These are phyloP conservation scores for Kodamaea derodonti DNA, from an alignment of 1,139 yeast genomes.

Conservation along the genomic window DNA sequence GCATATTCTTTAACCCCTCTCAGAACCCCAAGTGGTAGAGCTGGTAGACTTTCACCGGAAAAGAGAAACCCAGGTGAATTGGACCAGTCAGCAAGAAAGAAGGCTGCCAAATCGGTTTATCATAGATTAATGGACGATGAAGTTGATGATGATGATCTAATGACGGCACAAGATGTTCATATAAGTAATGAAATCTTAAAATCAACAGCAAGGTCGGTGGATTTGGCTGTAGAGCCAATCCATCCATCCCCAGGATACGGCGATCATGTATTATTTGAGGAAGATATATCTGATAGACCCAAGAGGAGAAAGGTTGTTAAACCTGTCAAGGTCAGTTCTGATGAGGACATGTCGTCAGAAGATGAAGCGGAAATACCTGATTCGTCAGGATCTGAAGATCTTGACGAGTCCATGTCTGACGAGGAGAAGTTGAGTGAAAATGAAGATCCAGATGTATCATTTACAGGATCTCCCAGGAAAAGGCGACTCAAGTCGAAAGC, in stretches of 20 bases:
- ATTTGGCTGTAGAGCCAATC: no score
- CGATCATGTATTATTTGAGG: slow-evolving; percentile 31
- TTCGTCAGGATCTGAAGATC: slow-evolving; percentile 4
- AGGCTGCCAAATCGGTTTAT: slow-evolving; percentile 36
- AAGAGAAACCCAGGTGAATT: slow-evolving; percentile 38
- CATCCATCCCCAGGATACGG: slow-evolving; percentile 18
- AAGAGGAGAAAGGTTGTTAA: slow-evolving; percentile 2
- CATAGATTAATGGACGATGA: slow-evolving; percentile 34
- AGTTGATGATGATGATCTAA: slow-evolving; percentile 22
- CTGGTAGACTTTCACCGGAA: slow-evolving; percentile 44
- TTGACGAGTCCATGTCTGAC: neutral
- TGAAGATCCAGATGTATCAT: slow-evolving; percentile 4
- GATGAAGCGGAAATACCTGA: slow-evolving; percentile 12
- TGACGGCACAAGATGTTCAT: slow-evolving; percentile 33
- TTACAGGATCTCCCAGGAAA: slow-evolving; percentile 3
- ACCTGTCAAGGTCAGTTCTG: neutral
- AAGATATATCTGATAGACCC: slow-evolving; percentile 14
- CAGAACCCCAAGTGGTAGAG: slow-evolving; percentile 41
- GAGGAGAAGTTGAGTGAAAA: slow-evolving; percentile 1
- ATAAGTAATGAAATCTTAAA: slow-evolving; percentile 44
- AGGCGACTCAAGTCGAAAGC: neutral
- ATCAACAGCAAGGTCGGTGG: neutral
- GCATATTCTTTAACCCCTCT: slow-evolving; percentile 12
- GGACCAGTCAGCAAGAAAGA: slow-evolving; percentile 48
- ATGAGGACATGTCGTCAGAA: neutral